Evolutionary conservation across 1,284 basidiomycete species (phyloP).

Genomic region (Bjerkandera adusta): DNA sequence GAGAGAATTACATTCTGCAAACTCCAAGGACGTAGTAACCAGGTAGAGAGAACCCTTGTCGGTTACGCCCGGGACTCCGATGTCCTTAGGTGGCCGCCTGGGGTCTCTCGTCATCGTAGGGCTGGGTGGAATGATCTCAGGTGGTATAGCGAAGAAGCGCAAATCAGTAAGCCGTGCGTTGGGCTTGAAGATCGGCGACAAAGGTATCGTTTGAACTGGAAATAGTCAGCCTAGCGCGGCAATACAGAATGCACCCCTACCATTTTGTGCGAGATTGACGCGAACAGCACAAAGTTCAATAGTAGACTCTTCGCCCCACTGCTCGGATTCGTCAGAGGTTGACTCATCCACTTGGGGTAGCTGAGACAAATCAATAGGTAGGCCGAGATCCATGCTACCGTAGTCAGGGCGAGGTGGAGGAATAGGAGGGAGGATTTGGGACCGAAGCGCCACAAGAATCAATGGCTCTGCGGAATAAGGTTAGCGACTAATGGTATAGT

Average conservation of each 20-base stretch:
- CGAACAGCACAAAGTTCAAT: conserved; percentile 48
- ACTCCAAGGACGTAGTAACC: conserved; percentile 52
- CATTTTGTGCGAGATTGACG: conserved; percentile 6
- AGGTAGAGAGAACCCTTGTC: conserved; percentile 39
- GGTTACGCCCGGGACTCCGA: conserved; percentile 16
- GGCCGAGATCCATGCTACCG: conserved; percentile 43
- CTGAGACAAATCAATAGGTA: conserved; percentile 38
- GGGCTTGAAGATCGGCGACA: conserved; percentile 41
- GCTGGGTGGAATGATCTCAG: conserved; percentile 20
- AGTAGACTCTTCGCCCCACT: conserved; percentile 57
- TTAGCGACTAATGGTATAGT: background rate
- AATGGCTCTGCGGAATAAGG: conserved; percentile 44
- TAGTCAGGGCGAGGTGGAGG: conserved; percentile 26
- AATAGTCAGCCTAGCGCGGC: conserved; percentile 10
- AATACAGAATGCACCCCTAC: conserved; percentile 33
- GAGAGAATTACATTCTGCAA: conserved; percentile 54
- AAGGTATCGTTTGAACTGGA: conserved; percentile 42
- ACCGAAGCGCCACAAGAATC: conserved; percentile 64
- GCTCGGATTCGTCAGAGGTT: conserved; percentile 51
- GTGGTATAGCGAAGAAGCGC: conserved; percentile 43
- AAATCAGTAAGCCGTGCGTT: conserved; percentile 40
- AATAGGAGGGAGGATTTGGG: conserved; percentile 30
- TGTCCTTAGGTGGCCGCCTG: conserved; percentile 16
- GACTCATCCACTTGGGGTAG: conserved; percentile 27
- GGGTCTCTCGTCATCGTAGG: conserved; percentile 20